A percentile compares a stretch with the other conserved stretches of the same genome.
These are phyloP conservation scores for Echinosophora koreensis DNA, from an alignment of 306 rosid species.

Conservation along the genomic window DNA sequence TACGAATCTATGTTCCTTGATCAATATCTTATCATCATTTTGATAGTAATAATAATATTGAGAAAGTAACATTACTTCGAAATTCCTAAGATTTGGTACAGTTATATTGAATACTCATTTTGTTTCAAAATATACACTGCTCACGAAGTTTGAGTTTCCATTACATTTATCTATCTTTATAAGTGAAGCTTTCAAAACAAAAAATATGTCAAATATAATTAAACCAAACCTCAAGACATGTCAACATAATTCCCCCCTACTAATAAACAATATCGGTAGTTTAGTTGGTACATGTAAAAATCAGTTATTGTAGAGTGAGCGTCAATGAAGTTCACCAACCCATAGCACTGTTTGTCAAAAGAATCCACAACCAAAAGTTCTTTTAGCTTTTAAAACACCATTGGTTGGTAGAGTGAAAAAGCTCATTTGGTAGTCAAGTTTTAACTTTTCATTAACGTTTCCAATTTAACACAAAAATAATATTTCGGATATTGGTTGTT, in stretches of 20 bases:
- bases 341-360: neutral
- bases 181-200: too few species aligned
- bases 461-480: neutral
- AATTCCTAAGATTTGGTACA: too few species aligned
- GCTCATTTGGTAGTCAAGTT: constrained; percentile 10
- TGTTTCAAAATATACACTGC: too few species aligned
- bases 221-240: too few species aligned
- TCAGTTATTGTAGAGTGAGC: constrained; percentile 20
- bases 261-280: too few species aligned
- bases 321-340: constrained; percentile 32
- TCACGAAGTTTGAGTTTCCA: too few species aligned
- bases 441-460: neutral
- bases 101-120: too few species aligned
- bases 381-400: constrained; percentile 28
- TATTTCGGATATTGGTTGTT: neutral
- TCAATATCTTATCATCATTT: neutral
- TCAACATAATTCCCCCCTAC: too few species aligned
- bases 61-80: too few species aligned
- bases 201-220: neutral
- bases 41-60: neutral
- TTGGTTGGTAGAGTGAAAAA: constrained; percentile 27
- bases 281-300: constrained; percentile 37
- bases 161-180: too few species aligned
- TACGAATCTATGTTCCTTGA: constrained; percentile 23
- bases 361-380: neutral